phyloP scores from a whole-genome alignment of 139 green algal species.

The Yamagishiella unicocca region DNA sequence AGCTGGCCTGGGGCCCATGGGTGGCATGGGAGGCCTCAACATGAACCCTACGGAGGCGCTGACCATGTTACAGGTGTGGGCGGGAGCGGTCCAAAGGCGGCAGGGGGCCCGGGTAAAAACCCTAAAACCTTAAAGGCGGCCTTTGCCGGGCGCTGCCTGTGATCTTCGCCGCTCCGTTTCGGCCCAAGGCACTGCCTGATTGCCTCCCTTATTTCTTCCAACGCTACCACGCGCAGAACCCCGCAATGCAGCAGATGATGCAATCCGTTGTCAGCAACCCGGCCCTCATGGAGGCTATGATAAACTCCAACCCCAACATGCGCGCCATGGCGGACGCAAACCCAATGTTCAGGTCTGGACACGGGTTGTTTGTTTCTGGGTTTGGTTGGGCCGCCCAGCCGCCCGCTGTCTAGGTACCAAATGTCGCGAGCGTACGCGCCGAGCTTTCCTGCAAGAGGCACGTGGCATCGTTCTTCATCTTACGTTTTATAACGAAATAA shows the following conservation, averaged over 20 bases:
- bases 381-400: no score
- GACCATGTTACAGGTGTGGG: constrained; percentile 62
- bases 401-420: no score
- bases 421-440: no score
- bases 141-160: no score
- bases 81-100: no score
- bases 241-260: constrained; percentile 82
- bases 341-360: constrained; percentile 48
- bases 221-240: constrained; percentile 77
- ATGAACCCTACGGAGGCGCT: constrained; percentile 37
- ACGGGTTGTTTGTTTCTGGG: background rate
- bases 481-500: no score
- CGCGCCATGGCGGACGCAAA: constrained; percentile 61
- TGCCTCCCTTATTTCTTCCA: background rate
- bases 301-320: constrained; percentile 69
- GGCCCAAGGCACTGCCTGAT: no score
- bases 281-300: constrained; percentile 74
- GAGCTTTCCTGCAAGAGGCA: no score
- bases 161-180: no score
- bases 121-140: no score
- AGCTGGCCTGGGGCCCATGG: constrained; percentile 9
- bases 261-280: constrained; percentile 75
- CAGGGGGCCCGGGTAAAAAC: no score
- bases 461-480: no score
- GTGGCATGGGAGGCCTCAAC: constrained; percentile 39